phyloP scores from a whole-genome alignment of 192 early-diverging fungal species.

The Pilaira anomala region DNA sequence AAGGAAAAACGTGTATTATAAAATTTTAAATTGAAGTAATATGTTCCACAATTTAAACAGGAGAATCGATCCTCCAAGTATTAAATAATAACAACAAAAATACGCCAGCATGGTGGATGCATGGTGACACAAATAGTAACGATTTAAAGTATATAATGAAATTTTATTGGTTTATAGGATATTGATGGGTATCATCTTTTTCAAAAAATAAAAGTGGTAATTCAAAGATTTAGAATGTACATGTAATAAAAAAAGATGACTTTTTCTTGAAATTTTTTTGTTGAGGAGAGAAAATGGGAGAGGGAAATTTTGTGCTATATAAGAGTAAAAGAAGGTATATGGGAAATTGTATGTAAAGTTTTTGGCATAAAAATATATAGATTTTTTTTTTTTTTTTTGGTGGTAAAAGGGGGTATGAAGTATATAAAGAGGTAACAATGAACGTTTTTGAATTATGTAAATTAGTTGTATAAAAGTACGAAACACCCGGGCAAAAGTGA shows the following conservation, averaged over 20 bases:
- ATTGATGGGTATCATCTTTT: not conserved
- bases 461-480: no score
- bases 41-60: not conserved
- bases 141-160: not conserved
- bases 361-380: no score
- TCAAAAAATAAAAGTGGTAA: slow-evolving; percentile 1
- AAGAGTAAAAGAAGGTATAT: no score
- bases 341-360: no score
- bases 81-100: not conserved
- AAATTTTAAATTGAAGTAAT: not conserved
- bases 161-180: slow-evolving; percentile 11
- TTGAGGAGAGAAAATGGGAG: not conserved
- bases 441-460: no score
- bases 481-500: no score
- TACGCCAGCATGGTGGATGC: slow-evolving; percentile 2
- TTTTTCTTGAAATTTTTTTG: not conserved
- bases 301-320: not conserved
- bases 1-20: not conserved
- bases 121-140: slow-evolving; percentile 11
- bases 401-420: no score
- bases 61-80: not conserved
- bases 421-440: no score
- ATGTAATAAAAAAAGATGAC: not conserved
- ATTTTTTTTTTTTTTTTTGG: no score
- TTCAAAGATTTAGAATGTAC: not conserved